A percentile compares a stretch with the other conserved stretches of the same genome.
These are phyloP conservation scores for Neofusicoccum kwambonambiense DNA, from an alignment of 2,329 filamentous ascomycete genomes.

Conservation along the genomic window DNA sequence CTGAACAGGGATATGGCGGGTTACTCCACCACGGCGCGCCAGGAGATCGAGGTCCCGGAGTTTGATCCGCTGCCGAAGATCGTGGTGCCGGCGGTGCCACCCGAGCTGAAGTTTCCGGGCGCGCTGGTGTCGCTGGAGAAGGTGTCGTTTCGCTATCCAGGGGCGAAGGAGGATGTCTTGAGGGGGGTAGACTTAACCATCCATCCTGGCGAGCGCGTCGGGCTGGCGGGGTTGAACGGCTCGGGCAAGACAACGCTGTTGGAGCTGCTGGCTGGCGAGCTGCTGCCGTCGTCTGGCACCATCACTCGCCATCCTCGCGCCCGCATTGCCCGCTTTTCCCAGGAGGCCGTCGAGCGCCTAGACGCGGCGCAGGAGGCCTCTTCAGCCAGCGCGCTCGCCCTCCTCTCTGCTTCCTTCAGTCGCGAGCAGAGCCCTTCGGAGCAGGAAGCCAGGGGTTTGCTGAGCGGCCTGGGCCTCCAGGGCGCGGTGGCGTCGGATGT, in stretches of 20 bases:
- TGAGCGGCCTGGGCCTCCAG: conserved; percentile 68
- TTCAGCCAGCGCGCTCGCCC: conserved; percentile 61
- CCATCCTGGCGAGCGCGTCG: conserved; percentile 70
- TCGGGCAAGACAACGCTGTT: conserved; percentile 79
- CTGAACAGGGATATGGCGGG: conserved; percentile 71
- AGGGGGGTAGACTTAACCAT: conserved; percentile 67
- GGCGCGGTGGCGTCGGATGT: conserved; percentile 72
- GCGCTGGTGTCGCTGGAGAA: conserved; percentile 71
- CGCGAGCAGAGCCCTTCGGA: conserved; percentile 52
- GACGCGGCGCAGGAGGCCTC: conserved; percentile 53
- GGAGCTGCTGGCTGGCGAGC: conserved; percentile 55
- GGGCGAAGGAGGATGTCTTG: conserved; percentile 44
- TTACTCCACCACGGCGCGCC: conserved; percentile 43
- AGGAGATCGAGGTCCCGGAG: conserved; percentile 67
- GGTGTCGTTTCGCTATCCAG: conserved; percentile 63
- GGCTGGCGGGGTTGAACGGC: conserved; percentile 76
- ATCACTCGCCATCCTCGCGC: conserved; percentile 67
- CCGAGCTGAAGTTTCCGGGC: conserved; percentile 72
- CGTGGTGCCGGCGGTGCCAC: conserved; percentile 59
- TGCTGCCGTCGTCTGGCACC: conserved; percentile 59
- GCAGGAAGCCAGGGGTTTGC: conserved; percentile 64
- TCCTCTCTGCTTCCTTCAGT: conserved; percentile 44
- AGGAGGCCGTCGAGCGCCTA: conserved; percentile 72
- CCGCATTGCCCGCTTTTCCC: conserved; percentile 74
- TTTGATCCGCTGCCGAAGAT: conserved; percentile 59